Base-by-base conservation (phyloP, 2,329 filamentous ascomycete species). In the Didymella keratinophila region DNA sequence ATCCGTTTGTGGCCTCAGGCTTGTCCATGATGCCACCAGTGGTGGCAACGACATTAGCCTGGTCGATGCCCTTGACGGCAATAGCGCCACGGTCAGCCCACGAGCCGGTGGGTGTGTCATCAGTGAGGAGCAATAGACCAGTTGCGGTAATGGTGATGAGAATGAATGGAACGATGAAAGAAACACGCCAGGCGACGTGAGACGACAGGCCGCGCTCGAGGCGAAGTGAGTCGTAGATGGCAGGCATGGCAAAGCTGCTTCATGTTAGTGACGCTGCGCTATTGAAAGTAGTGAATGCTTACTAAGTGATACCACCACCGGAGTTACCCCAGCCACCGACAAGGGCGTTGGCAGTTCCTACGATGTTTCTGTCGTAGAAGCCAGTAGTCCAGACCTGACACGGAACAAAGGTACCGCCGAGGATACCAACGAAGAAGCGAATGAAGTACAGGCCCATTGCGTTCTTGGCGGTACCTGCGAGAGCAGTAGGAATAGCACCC, bases 311-410 rank as follows among this genome's bases (percentile, higher is more conserved):
- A 55, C 93, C 93, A 63, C 93, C 93, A 58, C 93, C 93, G 25
- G 91, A 86, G 68, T 96, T 97, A 50, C 93, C 93, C 80, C 91
- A 89, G 14, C 93, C 93, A 41, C 88, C 93, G 1, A 92, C 89
- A 18, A 97, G 78, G 2, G 92, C 90, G 72, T 97, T 97, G 61
- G 92, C 91, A 6, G 91, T 93, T 46, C 93, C 93, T 18, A 97
- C 90, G 25, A 97, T 84, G 69, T 93, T 95, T 80, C 93, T 95
- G 79, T 97, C 93, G 75, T 92, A 97, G 82, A 96, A 97, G 0
- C 89, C 92, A 0, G 92, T 97, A 10, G 89, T 91, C 92, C 93
- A 97, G 7, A 96, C 93, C 74, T 96, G 92, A 75, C 92, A 96
- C 12, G 91, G 91, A 0, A 94, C 91, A 68, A 94, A 94, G 1